These are phyloP conservation scores for Grigorovia yakushimaensis DNA, from an alignment of 805 yeast genomes.

Conservation along the genomic window DNA sequence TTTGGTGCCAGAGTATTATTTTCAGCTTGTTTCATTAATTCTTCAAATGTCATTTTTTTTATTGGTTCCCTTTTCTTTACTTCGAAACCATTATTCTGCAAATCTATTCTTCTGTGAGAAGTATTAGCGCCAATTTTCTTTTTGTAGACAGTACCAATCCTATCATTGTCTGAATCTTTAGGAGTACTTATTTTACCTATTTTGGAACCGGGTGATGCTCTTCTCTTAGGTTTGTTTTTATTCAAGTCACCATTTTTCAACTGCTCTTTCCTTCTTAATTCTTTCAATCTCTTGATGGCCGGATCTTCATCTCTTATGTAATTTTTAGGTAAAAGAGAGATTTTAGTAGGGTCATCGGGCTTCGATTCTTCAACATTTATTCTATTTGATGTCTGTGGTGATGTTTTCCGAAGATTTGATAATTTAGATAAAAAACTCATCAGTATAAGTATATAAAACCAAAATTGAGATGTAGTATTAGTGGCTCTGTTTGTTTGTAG, in stretches of 20 bases:
- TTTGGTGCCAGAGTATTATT: constrained; percentile 21
- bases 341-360: neutral
- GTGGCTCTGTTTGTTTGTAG: neutral
- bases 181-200: neutral
- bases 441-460: neutral
- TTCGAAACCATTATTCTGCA: neutral
- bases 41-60: constrained; percentile 43
- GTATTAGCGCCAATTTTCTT: constrained; percentile 13
- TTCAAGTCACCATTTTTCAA: constrained; percentile 33
- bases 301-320: constrained; percentile 44
- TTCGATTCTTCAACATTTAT: neutral
- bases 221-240: constrained; percentile 14
- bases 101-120: neutral
- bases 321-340: constrained; percentile 19
- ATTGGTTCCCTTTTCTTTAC: constrained; percentile 14
- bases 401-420: constrained; percentile 18
- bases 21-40: constrained; percentile 50
- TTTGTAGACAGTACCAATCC: constrained; percentile 16
- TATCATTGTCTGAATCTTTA: constrained; percentile 10
- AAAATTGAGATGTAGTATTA: neutral
- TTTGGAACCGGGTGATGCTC: constrained; percentile 1
- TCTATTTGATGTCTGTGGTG: constrained; percentile 2
- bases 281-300: constrained; percentile 60
- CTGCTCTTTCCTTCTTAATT: constrained; percentile 49
- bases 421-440: constrained; percentile 29